These are phyloP conservation scores for Lobulomyces angularis DNA, from an alignment of 192 early-diverging fungal genomes.

Conservation along the genomic window DNA sequence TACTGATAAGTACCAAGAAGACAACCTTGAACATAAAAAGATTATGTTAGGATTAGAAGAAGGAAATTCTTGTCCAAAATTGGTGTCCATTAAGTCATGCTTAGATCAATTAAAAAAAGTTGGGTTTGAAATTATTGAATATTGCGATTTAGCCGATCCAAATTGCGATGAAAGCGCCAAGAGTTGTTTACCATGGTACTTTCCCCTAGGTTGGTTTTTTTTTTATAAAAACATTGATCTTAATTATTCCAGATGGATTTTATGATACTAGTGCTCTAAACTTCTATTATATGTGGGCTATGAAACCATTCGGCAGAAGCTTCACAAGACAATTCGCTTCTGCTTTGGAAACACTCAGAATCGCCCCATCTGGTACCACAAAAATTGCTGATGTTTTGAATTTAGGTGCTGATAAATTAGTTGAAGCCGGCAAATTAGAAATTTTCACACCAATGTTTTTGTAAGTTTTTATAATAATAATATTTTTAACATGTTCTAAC, in stretches of 20 bases:
- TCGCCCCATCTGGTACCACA: slow-evolving; percentile 75
- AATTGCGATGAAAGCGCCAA: slow-evolving; percentile 41
- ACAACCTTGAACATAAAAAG: slow-evolving; percentile 54
- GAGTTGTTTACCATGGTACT: slow-evolving; percentile 77
- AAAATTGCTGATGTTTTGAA: slow-evolving; percentile 72
- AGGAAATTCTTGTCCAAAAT: neutral
- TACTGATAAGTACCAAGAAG: slow-evolving; percentile 75
- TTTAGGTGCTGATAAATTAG: slow-evolving; percentile 69
- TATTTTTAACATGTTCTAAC: no score
- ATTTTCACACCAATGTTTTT: slow-evolving; percentile 96
- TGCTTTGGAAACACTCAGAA: slow-evolving; percentile 64
- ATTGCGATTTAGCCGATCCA: slow-evolving; percentile 31
- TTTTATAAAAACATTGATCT: slow-evolving; percentile 21
- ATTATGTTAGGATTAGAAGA: slow-evolving; percentile 73
- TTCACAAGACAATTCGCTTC: slow-evolving; percentile 68
- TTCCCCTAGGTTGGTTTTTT: slow-evolving; percentile 51
- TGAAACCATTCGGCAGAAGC: slow-evolving; percentile 17
- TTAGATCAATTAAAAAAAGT: slow-evolving; percentile 67
- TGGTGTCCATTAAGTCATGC: neutral
- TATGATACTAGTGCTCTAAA: neutral
- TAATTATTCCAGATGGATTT: slow-evolving; percentile 6
- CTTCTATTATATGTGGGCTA: slow-evolving; percentile 1
- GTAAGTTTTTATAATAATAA: no score
- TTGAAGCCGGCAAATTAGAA: slow-evolving; percentile 61
- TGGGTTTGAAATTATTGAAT: slow-evolving; percentile 67